Base-by-base conservation (phyloP, 2,329 filamentous ascomycete species). In the Alternaria ethzedia region DNA sequence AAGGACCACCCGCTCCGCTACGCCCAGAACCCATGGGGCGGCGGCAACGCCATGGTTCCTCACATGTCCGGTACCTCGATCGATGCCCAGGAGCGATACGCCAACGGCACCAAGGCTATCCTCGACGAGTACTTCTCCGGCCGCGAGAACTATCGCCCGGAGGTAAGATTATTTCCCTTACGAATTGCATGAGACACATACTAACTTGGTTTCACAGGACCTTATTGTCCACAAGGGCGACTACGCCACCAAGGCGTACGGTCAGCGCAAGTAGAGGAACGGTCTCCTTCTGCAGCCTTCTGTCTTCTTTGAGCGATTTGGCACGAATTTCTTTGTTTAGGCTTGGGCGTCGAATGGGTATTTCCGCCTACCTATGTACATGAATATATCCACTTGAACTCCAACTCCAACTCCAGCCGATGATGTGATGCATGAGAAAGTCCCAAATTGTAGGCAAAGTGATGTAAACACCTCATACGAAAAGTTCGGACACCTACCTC, bases 21-120 rank as follows among this genome's bases (percentile, higher is more conserved):
- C 81, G 95, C 93, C 81, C 91, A 94, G 88, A 96, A 95, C 88
- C 92, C 92, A 80, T 97, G 93, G 87, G 95, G 94, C 74, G 96
- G 95, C 79, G 96, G 96, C 80, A 98, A 98, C 85, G 96, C 94
- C 84, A 99, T 96, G 92, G 94, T 97, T 64, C 93, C 96, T 61
- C 96, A 98, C 89, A 97, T 98, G 93, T 97, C 94, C 12, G 96
- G 96, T 80, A 98, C 95, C 63, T 97, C 94, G n/a, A 91, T 99
- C 79, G 96, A 99, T 80, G 96, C 96, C 63, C 96, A 99, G 87
- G 90, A 93, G 77, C 78, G 78, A 57, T 97, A 97, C 80, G 93
- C 94, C 76, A 86, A 90, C 69, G 94, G 94, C 75, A 91, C 89
- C 82, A 97, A 97, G 91, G 83, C 86, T 71, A 98, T 99, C 79